Evolutionary conservation across 1,139 yeast genomes (phyloP).

Genomic region (Lodderomyces elongisporus): DNA sequence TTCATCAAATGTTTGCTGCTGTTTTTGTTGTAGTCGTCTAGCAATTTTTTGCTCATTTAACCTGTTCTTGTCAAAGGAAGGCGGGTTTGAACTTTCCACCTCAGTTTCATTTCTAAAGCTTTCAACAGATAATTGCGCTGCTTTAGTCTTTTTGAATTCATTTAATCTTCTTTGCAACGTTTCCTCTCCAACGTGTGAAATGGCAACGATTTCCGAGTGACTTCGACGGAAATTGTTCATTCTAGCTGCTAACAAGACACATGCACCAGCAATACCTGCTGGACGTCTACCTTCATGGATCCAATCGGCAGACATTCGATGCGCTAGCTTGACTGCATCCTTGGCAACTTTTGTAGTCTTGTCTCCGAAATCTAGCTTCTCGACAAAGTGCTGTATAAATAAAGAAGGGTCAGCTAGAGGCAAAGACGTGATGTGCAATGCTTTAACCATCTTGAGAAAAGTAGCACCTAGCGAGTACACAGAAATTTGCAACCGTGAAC

Average conservation of each 20-base stretch:
- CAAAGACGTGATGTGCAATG: conserved; percentile 64
- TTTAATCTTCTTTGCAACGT: conserved; percentile 85
- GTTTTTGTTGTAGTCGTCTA: conserved; percentile 9
- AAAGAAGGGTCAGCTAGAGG: conserved; percentile 94
- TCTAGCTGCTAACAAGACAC: conserved; percentile 85
- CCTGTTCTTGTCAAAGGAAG: conserved; percentile 62
- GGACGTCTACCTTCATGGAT: conserved; percentile 95
- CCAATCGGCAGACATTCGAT: conserved; percentile 93
- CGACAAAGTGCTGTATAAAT: conserved; percentile 91
- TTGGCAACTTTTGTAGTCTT: conserved; percentile 68
- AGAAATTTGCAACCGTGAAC: conserved; percentile 81
- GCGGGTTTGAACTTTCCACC: conserved; percentile 65
- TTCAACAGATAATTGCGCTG: conserved; percentile 68
- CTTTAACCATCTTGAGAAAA: conserved; percentile 81
- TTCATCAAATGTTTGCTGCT: conserved; percentile 12
- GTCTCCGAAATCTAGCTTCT: conserved; percentile 71
- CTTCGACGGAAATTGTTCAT: conserved; percentile 93
- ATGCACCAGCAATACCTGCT: conserved; percentile 98
- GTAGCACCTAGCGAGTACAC: conserved; percentile 96
- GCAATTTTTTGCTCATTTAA: conserved; percentile 22
- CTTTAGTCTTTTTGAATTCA: conserved; percentile 76
- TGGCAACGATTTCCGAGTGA: conserved; percentile 90
- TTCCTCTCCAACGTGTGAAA: conserved; percentile 92
- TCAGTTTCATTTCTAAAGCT: conserved; percentile 52
- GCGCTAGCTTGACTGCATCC: conserved; percentile 85